phyloP scores from a whole-genome alignment of 2,329 filamentous ascomycete species.

The Aspergillus ochraceoroseus region DNA sequence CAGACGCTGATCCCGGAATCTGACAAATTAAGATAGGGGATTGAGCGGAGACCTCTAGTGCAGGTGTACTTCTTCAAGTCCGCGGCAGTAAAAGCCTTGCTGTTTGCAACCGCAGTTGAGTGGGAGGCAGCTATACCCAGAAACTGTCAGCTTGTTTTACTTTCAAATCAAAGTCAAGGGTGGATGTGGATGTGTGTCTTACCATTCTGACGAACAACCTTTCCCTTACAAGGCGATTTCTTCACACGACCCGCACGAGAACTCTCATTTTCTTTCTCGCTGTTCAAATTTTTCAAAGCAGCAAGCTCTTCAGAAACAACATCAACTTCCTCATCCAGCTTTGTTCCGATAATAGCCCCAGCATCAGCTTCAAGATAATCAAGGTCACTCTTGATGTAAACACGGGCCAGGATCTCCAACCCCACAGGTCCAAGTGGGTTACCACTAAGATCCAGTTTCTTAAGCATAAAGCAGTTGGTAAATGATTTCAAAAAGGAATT shows the following conservation, averaged over 20 bases:
- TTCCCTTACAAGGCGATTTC: slow-evolving; percentile 20
- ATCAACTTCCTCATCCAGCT: slow-evolving; percentile 1
- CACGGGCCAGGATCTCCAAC: slow-evolving; percentile 44
- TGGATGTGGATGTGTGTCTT: too few relatives aligned
- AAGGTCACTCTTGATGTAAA: slow-evolving; percentile 40
- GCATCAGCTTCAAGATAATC: slow-evolving; percentile 31
- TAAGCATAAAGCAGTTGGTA: slow-evolving; percentile 40
- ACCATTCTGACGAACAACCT: slow-evolving; percentile 16
- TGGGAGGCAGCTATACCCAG: slow-evolving; percentile 11
- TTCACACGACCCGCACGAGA: slow-evolving; percentile 10
- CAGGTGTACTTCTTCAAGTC: slow-evolving; percentile 29
- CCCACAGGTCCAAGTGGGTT: slow-evolving; percentile 43
- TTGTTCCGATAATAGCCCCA: slow-evolving; percentile 17
- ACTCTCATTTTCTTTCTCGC: slow-evolving; percentile 19
- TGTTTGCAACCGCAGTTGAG: background rate
- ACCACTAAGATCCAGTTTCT: slow-evolving; percentile 44
- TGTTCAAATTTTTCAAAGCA: slow-evolving; percentile 13
- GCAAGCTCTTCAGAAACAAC: slow-evolving; percentile 9
- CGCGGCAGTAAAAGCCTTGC: slow-evolving; percentile 9
- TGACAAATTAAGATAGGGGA: slow-evolving; percentile 34
- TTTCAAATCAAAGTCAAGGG: too few relatives aligned
- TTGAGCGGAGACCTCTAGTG: slow-evolving; percentile 33
- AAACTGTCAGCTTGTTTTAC: slow-evolving; percentile 5
- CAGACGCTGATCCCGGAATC: slow-evolving; percentile 24
- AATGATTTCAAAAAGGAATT: slow-evolving; percentile 44